phyloP scores from a whole-genome alignment of 2,329 filamentous ascomycete species.

The Calycina herbarum region DNA sequence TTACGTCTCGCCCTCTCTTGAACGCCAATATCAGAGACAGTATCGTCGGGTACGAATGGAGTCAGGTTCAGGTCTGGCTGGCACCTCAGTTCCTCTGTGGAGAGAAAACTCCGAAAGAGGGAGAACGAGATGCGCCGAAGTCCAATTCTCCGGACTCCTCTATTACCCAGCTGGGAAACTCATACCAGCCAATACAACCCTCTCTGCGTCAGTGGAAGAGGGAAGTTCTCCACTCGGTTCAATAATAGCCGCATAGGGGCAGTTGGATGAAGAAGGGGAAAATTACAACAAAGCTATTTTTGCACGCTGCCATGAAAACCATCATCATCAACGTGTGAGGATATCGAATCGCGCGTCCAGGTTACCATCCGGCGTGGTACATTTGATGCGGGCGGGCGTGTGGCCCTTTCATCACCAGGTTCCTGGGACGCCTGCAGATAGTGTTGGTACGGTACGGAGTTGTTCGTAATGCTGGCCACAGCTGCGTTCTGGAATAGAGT shows the following conservation, averaged over 20 bases:
- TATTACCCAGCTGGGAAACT: background rate
- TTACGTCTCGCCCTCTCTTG: background rate
- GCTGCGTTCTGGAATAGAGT: background rate
- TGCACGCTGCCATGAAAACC: background rate
- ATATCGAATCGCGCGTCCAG: constrained; percentile 3
- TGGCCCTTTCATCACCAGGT: constrained; percentile 2
- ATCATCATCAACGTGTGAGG: background rate
- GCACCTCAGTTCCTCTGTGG: background rate
- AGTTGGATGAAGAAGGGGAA: background rate
- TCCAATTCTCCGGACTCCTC: background rate
- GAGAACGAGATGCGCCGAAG: background rate
- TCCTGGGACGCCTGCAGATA: background rate
- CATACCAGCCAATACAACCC: background rate
- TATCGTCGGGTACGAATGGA: background rate
- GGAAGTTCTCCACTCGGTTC: background rate
- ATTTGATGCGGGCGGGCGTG: background rate
- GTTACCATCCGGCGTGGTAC: constrained; percentile 7
- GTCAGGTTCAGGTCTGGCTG: background rate
- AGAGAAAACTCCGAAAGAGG: background rate
- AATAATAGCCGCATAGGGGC: background rate
- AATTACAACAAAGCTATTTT: background rate
- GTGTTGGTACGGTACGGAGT: background rate
- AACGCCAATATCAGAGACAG: background rate
- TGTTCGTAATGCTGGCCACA: constrained; percentile 1
- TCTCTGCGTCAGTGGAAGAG: background rate